Evolutionary conservation across 2,329 filamentous ascomycete genomes (phyloP).

Genomic region (Raffaelea deltoideospora): DNA sequence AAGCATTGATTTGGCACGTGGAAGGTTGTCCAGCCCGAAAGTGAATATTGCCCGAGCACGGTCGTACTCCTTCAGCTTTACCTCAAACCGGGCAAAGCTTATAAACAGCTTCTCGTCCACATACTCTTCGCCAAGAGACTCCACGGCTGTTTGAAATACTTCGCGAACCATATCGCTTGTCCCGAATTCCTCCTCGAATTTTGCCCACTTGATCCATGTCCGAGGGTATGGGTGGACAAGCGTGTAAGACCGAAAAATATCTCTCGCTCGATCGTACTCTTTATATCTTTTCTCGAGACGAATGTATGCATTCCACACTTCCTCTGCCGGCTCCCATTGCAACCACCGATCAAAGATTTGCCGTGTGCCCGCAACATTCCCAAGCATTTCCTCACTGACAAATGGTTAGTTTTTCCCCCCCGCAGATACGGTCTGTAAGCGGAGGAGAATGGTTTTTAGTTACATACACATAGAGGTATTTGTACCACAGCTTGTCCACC

Average conservation of each 20-base stretch:
- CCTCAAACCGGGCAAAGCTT: constrained; percentile 86
- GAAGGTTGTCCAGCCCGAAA: constrained; percentile 82
- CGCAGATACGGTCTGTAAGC: background rate
- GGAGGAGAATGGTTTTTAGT: too few species aligned
- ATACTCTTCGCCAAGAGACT: constrained; percentile 82
- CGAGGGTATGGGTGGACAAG: constrained; percentile 84
- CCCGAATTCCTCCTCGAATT: constrained; percentile 91
- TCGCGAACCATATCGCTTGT: constrained; percentile 85
- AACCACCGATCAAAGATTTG: constrained; percentile 98
- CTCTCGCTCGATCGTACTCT: constrained; percentile 78
- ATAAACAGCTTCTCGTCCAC: constrained; percentile 95
- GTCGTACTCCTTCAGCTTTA: constrained; percentile 90
- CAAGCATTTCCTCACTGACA: constrained; percentile 72
- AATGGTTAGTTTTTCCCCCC: constrained; percentile 45
- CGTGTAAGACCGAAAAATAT: constrained; percentile 81
- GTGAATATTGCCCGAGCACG: constrained; percentile 91
- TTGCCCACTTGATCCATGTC: constrained; percentile 98
- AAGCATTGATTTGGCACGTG: constrained; percentile 67
- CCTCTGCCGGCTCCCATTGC: constrained; percentile 94
- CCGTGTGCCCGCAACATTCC: constrained; percentile 79
- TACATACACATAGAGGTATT: constrained; percentile 50
- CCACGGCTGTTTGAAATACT: constrained; percentile 77
- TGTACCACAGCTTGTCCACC: constrained; percentile 97
- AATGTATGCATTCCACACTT: constrained; percentile 90
- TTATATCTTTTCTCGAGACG: constrained; percentile 92